Conservation (phyloP, 495 filamentous ascomycete genomes). For the Penicillium egyptiacum region DNA sequence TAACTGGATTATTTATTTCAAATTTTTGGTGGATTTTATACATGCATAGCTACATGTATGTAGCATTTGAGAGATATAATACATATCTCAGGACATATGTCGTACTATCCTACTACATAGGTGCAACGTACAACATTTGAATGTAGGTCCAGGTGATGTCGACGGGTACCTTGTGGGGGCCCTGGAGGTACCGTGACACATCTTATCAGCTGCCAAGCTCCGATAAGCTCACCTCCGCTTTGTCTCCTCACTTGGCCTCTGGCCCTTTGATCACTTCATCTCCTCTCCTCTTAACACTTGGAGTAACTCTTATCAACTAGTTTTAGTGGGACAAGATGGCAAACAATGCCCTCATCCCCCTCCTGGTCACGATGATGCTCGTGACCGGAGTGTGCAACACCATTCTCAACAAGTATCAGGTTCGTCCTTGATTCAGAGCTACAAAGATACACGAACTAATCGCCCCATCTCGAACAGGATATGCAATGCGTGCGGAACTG, state of each 20-base stretch:
- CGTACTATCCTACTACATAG: too few relatives aligned
- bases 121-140: too few relatives aligned
- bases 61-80: background rate
- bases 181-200: constrained; percentile 8
- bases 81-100: too few relatives aligned
- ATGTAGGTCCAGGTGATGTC: background rate
- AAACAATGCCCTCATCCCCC: constrained; percentile 65
- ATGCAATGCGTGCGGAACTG: constrained; percentile 95
- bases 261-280: constrained; percentile 6
- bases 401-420: constrained; percentile 94
- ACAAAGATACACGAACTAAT: constrained; percentile 7
- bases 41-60: background rate
- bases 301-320: background rate
- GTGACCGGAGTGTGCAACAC: constrained; percentile 93
- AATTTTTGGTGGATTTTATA: background rate
- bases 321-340: constrained; percentile 43
- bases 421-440: constrained; percentile 31
- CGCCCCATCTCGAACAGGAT: constrained; percentile 55
- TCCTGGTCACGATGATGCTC: constrained; percentile 92
- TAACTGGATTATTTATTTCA: background rate
- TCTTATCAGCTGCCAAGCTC: constrained; percentile 10
- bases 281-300: background rate
- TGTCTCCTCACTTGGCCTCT: constrained; percentile 12
- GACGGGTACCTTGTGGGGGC: background rate
- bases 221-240: constrained; percentile 16